A percentile compares a stretch with the other conserved stretches of the same genome.
Evolutionary conservation across 2,329 filamentous ascomycete genomes (phyloP).

Genomic region (Fusarium odoratissimum): DNA sequence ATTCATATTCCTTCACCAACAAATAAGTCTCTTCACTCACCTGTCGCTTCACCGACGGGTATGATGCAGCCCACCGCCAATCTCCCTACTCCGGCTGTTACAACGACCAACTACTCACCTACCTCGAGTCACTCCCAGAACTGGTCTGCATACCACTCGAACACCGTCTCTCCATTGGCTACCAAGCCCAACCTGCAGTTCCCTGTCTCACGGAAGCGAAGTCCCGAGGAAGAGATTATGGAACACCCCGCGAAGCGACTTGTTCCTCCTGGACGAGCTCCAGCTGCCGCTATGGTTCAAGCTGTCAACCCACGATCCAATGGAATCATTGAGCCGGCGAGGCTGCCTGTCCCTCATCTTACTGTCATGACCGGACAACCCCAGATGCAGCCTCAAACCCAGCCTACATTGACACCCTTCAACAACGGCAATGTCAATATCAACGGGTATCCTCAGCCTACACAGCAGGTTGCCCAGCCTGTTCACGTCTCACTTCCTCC

Average conservation of each 20-base stretch:
- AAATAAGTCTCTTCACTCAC: conserved; percentile 55
- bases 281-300: conserved; percentile 27
- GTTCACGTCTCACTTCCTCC: conserved; percentile 69
- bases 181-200: conserved; percentile 58
- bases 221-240: conserved; percentile 60
- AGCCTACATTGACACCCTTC: conserved; percentile 44
- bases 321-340: conserved; percentile 46
- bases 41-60: conserved; percentile 62
- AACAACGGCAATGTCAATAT: conserved; percentile 48
- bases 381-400: conserved; percentile 23
- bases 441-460: conserved; percentile 52
- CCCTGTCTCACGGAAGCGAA: conserved; percentile 60
- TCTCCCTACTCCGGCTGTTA: conserved; percentile 49
- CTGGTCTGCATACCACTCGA: conserved; percentile 55
- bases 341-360: conserved; percentile 79
- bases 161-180: conserved; percentile 61
- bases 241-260: conserved; percentile 68
- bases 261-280: conserved; percentile 41
- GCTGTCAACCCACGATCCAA: conserved; percentile 37
- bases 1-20: conserved; percentile 56
- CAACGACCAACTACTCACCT: conserved; percentile 55
- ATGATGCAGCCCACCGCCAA: conserved; percentile 46
- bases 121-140: conserved; percentile 51
- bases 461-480: conserved; percentile 46
- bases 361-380: conserved; percentile 67